Evolutionary conservation across 192 early-diverging fungal genomes (phyloP), one percentile per base, ranked within the genome.

Genomic region (Backusella tuberculispora): DNA sequence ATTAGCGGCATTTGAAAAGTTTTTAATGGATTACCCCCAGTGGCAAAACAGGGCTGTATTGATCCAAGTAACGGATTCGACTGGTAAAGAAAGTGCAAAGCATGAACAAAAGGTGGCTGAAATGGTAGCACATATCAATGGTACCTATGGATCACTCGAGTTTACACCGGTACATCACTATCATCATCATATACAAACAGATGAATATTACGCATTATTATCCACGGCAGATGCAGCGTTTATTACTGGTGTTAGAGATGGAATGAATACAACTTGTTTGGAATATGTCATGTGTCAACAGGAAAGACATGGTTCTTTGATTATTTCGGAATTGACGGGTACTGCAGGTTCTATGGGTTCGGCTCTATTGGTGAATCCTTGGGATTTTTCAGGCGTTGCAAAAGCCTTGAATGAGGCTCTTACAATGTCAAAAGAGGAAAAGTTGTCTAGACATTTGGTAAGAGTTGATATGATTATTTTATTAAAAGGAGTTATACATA

Each of bases 311-410:
- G 93, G 92, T 26, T 92, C 94, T 40, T 85, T 99, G 63, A 94
- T 99, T 46, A 82, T 99, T 63, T 95, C 93, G 72, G 98, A 99
- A 79, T 97, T 99, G 75, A 96, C 97, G 4, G 98, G 98, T 41
- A 96, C 95, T 19, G 95, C 95, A n/a, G 93, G 93, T 15, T 88
- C 89, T 13, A 80, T 95, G 17, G 89, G 92, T 63, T 88, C 90
- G 10, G 92, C 94, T 10, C 83, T 93, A 14, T 81, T 96, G 47
- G 95, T 96, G 34, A 96, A 96, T 72, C 95, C 95, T 6, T 96
- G 94, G 94, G 95, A 96, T 80, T 91, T 90, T 63, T 76, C 81
- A 42, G 93, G 95, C 24, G 92, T 95, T 5, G 93, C 95, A 13
- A 80, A 87, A 48, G 91, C 93, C 1, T 90, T 96, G 66, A 84